Evolutionary conservation across 2,329 filamentous ascomycete genomes (phyloP).

Genomic region (Neonectria faginata): DNA sequence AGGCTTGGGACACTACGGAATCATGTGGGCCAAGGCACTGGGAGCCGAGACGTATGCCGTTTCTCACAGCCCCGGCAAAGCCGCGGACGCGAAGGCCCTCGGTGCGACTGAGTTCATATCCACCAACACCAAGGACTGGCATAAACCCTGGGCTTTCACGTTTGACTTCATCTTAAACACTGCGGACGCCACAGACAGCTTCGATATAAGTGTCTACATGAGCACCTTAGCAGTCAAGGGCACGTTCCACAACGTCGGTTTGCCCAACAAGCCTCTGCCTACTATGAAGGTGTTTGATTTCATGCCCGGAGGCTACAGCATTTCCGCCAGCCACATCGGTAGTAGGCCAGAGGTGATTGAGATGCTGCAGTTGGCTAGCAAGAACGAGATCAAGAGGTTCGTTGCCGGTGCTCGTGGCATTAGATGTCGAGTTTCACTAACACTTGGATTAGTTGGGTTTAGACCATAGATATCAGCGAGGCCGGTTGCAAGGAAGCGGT

Average conservation of each 20-base stretch:
- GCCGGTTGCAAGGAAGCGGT: constrained; percentile 77
- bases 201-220: constrained; percentile 65
- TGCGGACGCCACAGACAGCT: constrained; percentile 63
- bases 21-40: constrained; percentile 78
- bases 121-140: constrained; percentile 66
- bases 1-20: constrained; percentile 78
- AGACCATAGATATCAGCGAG: constrained; percentile 73
- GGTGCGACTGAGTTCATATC: constrained; percentile 69
- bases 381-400: constrained; percentile 63
- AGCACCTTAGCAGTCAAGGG: constrained; percentile 64
- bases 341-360: constrained; percentile 66
- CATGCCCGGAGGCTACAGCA: constrained; percentile 63
- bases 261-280: constrained; percentile 64
- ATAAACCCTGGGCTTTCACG: constrained; percentile 61
- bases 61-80: constrained; percentile 70
- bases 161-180: constrained; percentile 66
- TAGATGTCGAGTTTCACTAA: not conserved
- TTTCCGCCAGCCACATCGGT: constrained; percentile 70
- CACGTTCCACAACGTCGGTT: constrained; percentile 68
- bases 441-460: constrained; percentile 56
- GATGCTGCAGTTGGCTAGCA: constrained; percentile 67
- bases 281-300: constrained; percentile 57
- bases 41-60: constrained; percentile 75
- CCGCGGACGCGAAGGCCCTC: constrained; percentile 68
- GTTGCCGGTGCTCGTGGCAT: not conserved